Percentiles rank a stretch among this genome's conserved stretches.
Conservation (phyloP, 768 basidiomycete species). For the Cubamyces lactineus region DNA sequence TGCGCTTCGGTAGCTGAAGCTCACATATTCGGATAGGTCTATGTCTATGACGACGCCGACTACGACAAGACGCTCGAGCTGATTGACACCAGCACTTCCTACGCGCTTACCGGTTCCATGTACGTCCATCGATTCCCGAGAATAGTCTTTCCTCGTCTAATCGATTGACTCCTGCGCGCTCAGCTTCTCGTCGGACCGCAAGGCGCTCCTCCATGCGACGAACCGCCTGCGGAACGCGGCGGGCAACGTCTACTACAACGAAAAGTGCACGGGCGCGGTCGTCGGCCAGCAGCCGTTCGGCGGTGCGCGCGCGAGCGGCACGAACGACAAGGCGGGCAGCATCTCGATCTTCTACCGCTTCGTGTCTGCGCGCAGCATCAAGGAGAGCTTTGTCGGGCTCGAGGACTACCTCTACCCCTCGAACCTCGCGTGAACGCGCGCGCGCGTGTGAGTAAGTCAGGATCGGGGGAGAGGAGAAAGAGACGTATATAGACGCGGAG, state of each 20-base stretch:
- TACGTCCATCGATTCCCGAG: conserved; percentile 42
- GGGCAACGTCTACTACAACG: conserved; percentile 98
- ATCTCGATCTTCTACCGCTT: conserved; percentile 79
- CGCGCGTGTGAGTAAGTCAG: neutral
- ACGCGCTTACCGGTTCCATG: conserved; percentile 96
- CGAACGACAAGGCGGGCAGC: conserved; percentile 97
- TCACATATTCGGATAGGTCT: conserved; percentile 52
- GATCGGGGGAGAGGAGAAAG: neutral
- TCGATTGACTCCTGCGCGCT: conserved; percentile 1
- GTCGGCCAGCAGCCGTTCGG: conserved; percentile 99
- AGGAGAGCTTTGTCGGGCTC: conserved; percentile 91
- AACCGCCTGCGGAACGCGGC: conserved; percentile 87
- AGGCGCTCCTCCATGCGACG: conserved; percentile 77
- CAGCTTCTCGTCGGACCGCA: conserved; percentile 85
- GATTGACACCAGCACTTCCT: conserved; percentile 83
- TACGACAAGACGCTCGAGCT: conserved; percentile 87
- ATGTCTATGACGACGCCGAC: conserved; percentile 85
- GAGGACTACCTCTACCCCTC: conserved; percentile 86
- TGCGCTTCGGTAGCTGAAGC: neutral
- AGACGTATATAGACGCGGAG: neutral
- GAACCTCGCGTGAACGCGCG: conserved; percentile 61
- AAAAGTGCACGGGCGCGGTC: conserved; percentile 97
- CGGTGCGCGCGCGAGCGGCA: conserved; percentile 89
- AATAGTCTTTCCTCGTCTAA: conserved; percentile 15
- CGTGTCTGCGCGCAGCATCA: conserved; percentile 89